Percentiles rank a stretch among this genome's conserved stretches.
Evolutionary conservation across 2,329 filamentous ascomycete species (phyloP).

Genomic region (Ophiostoma quercus): DNA sequence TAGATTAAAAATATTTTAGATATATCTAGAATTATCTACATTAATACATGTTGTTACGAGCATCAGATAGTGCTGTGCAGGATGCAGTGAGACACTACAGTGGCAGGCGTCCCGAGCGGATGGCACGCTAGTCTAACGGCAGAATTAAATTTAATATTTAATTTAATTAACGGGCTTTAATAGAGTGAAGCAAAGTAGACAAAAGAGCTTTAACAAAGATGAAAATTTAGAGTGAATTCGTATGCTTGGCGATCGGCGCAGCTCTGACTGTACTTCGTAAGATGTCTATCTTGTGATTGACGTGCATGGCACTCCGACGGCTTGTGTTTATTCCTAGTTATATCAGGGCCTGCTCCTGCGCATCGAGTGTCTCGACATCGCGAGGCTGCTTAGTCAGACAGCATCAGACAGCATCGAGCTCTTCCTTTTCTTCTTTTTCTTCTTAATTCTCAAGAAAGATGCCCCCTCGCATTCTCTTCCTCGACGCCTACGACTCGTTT

Average conservation of each 20-base stretch:
- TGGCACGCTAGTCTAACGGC: constrained; percentile 1
- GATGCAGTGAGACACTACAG: too few species aligned
- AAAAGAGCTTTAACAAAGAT: constrained; percentile 7
- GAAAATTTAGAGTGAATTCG: constrained; percentile 9
- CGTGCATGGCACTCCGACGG: background rate
- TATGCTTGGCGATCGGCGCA: background rate
- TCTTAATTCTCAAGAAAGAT: background rate
- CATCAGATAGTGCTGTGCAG: too few species aligned
- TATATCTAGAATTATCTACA: too few species aligned
- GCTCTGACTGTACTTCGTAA: background rate
- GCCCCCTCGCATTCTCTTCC: constrained; percentile 61
- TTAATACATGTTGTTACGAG: too few species aligned
- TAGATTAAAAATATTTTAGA: too few species aligned
- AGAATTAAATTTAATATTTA: background rate
- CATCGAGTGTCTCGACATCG: background rate
- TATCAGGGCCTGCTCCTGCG: too few species aligned
- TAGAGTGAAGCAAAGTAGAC: background rate
- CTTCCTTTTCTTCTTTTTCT: background rate
- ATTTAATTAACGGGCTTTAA: background rate
- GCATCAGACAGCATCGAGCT: background rate
- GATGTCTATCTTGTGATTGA: background rate
- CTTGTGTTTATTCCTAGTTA: too few species aligned
- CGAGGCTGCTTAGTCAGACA: constrained; percentile 6
- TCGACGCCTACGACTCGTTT: constrained; percentile 96
- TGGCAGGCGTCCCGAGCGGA: background rate